Percentiles rank a stretch among this genome's conserved stretches.
Conservation (phyloP, 768 basidiomycete species). For the Omphalotus guepiniiformis region DNA sequence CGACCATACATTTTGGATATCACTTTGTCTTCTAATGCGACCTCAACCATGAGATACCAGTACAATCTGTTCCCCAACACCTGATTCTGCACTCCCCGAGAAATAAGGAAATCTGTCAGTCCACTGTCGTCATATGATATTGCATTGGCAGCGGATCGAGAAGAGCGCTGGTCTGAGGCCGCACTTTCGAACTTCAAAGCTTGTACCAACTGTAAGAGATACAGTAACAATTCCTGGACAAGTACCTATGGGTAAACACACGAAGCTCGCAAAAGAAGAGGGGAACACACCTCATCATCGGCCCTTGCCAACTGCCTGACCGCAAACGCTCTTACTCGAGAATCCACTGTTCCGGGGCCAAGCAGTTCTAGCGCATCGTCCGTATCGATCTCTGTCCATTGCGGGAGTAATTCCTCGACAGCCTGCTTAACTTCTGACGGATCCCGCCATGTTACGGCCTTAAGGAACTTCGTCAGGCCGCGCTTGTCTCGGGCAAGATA, state of each 20-base stretch:
- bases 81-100: conserved; percentile 75
- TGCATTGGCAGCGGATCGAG: conserved; percentile 67
- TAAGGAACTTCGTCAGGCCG: conserved; percentile 95
- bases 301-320: conserved; percentile 87
- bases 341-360: conserved; percentile 86
- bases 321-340: conserved; percentile 90
- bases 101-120: conserved; percentile 87
- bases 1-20: conserved; percentile 92
- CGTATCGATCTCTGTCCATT: conserved; percentile 96
- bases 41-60: conserved; percentile 98
- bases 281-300: conserved; percentile 79
- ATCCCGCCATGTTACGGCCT: conserved; percentile 97
- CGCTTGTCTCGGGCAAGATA: conserved; percentile 90
- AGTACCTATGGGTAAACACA: conserved; percentile 5
- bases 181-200: conserved; percentile 94
- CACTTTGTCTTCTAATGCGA: conserved; percentile 78
- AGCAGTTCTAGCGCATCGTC: conserved; percentile 95
- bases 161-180: conserved; percentile 70
- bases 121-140: conserved; percentile 90
- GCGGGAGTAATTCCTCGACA: conserved; percentile 89
- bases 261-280: neutral
- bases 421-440: conserved; percentile 96
- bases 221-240: conserved; percentile 80
- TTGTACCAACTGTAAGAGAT: conserved; percentile 94
- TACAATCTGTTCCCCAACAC: conserved; percentile 89